Evolutionary conservation across 768 basidiomycete species (phyloP), one percentile per base, ranked within the genome.

Genomic region (Dentipellis fragilis): DNA sequence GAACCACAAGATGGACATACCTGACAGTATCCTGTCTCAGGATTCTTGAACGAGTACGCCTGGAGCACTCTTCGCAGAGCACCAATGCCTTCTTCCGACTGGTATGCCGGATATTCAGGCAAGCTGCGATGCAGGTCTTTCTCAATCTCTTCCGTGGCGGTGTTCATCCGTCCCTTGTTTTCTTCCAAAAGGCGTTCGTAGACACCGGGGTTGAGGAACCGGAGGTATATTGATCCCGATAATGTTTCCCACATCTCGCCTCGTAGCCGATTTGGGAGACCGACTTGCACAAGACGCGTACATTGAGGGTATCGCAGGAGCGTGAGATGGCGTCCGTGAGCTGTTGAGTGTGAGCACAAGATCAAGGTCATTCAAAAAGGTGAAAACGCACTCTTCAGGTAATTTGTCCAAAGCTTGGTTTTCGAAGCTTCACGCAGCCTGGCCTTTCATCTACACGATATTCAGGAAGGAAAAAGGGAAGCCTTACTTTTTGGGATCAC

Each of bases 161-260:
- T 88, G 51, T 78, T 92, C 19, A 81, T 85, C 57, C 83, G 80
- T 7, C 91, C 93, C 57, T 77, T 75, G 67, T 93, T 84, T 52
- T 90, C 83, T 53, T 81, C 77, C 4, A 97, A 71, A 14, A 98
- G 75, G 8, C 75, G 74, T 11, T 81, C 76, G 67, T 96, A 99
- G 54, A 80, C 78, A 9, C 93, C 90, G 1, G 90, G 93, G 59
- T 93, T 86, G 47, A 82, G 75, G 64, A 86, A 93, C 11, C 96
- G 91, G 16, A 96, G 81, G 69, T 84, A 95, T 53, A 97, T 74
- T 4, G 94, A 95, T 0, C 96, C 96, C 4, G 93, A 95, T 11
- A 97, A 78, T 0, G 91, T 88, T 70, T 99, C 96, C 96, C 96
- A 99, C 74, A 98, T 87, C 68, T 98, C 96, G 12, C 96, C 96